Evolutionary conservation across 768 basidiomycete species (phyloP).

Genomic region (Boletus barrowsii): DNA sequence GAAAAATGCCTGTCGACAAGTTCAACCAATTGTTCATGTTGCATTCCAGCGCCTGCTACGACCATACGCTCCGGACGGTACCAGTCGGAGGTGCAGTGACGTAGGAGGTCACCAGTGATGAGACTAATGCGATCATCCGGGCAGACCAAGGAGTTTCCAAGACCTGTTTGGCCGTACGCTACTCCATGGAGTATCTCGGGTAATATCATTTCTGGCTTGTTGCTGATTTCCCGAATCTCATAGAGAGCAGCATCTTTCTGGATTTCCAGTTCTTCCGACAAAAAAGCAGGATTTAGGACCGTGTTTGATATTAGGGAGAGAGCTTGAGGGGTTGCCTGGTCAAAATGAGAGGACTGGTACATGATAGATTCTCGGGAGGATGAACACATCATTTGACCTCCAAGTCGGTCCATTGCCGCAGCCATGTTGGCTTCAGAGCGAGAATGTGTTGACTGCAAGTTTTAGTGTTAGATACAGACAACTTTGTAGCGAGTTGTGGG

Average conservation of each 20-base stretch:
- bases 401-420: conserved; percentile 73
- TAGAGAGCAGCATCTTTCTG: conserved; percentile 88
- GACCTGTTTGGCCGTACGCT: conserved; percentile 71
- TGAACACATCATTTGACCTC: conserved; percentile 89
- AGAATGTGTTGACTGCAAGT: conserved; percentile 62
- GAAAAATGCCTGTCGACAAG: conserved; percentile 84
- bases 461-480: conserved; percentile 1
- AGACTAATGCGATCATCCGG: conserved; percentile 75
- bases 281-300: conserved; percentile 72
- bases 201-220: conserved; percentile 90
- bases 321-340: conserved; percentile 75
- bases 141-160: conserved; percentile 91
- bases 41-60: conserved; percentile 90
- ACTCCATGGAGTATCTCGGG: conserved; percentile 88
- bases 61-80: conserved; percentile 95
- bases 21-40: conserved; percentile 84
- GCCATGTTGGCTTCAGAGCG: conserved; percentile 79
- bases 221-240: conserved; percentile 82
- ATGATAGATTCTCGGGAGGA: conserved; percentile 92
- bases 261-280: conserved; percentile 72
- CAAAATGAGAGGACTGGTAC: conserved; percentile 97
- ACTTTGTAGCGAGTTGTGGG: conserved; percentile 1
- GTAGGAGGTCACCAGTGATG: conserved; percentile 62
- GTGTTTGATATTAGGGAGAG: conserved; percentile 91
- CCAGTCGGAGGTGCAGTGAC: conserved; percentile 71